These are phyloP conservation scores for Aegilops speltoides DNA, from an alignment of 176 grass and related monocot species.

Conservation along the genomic window DNA sequence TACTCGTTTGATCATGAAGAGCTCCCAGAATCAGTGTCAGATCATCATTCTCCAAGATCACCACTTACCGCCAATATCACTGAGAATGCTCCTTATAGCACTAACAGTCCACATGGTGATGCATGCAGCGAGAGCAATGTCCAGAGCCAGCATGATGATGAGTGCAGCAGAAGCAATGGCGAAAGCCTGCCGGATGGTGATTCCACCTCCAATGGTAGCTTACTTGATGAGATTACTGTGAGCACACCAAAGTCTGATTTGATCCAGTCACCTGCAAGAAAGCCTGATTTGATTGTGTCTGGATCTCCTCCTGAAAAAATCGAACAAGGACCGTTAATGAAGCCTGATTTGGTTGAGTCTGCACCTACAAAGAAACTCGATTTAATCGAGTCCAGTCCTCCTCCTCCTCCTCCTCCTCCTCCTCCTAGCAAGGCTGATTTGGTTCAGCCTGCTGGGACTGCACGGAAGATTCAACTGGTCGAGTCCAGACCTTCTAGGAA, in stretches of 20 bases:
- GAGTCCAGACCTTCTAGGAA: slow-evolving; percentile 12
- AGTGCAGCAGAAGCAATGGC: slow-evolving; percentile 23
- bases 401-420: not conserved
- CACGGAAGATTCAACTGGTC: slow-evolving; percentile 29
- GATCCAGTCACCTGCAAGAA: slow-evolving; percentile 1
- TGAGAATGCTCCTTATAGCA: slow-evolving; percentile 13
- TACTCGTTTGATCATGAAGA: slow-evolving; percentile 40
- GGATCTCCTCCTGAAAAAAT: not conserved
- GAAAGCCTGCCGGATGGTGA: slow-evolving; percentile 39
- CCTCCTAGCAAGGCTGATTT: slow-evolving; percentile 28
- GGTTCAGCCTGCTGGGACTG: slow-evolving; percentile 21
- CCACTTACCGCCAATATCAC: slow-evolving; percentile 28
- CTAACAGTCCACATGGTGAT: slow-evolving; percentile 41
- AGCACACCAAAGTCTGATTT: slow-evolving; percentile 29
- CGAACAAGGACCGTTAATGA: not conserved
- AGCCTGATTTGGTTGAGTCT: not conserved
- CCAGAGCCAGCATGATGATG: slow-evolving; percentile 36
- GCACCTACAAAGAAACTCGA: not conserved
- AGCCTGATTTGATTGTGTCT: not conserved
- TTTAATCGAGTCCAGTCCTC: not conserved
- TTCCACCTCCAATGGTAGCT: slow-evolving; percentile 43
- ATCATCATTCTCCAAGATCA: slow-evolving; percentile 46
- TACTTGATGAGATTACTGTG: slow-evolving; percentile 34
- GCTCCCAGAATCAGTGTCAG: slow-evolving; percentile 50
- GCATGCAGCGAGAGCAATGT: slow-evolving; percentile 40